Evolutionary conservation across 306 rosid species (phyloP).

Genomic region (Cicer arietinum): DNA sequence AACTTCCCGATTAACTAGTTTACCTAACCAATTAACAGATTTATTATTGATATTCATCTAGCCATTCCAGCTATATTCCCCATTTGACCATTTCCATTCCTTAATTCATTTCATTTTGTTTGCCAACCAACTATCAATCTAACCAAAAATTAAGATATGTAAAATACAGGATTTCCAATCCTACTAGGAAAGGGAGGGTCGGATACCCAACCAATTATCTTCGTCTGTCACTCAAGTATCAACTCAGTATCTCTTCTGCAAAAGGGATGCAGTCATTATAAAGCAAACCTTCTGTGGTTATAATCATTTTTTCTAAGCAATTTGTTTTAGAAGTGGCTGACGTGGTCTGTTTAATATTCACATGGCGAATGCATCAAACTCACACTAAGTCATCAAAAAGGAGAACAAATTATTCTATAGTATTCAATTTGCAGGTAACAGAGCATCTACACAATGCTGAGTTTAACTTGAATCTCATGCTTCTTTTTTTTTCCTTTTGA

Average conservation of each 20-base stretch:
- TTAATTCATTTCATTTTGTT: not conserved
- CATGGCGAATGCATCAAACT: conserved; percentile 26
- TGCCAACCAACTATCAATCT: conserved; percentile 1
- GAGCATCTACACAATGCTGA: conserved; percentile 3
- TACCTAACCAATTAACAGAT: not conserved
- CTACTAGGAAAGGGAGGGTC: not conserved
- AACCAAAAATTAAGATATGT: conserved; percentile 5
- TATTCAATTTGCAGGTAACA: not conserved
- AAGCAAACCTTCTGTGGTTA: conserved; percentile 5
- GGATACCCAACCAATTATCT: not conserved
- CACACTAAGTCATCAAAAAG: conserved; percentile 25
- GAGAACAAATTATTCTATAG: not conserved
- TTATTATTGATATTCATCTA: conserved; percentile 7
- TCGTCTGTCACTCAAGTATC: not conserved
- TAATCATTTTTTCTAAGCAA: not conserved
- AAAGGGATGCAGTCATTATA: not conserved
- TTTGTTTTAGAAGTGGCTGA: not conserved
- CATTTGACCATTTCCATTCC: not conserved
- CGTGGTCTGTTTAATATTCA: not conserved
- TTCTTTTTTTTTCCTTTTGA: no score
- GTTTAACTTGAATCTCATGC: conserved; percentile 26
- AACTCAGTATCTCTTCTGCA: conserved; percentile 10
- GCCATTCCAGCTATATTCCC: not conserved
- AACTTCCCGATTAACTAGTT: not conserved
- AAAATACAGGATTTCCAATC: not conserved